A percentile compares a stretch with the other conserved stretches of the same genome.
phyloP scores from a whole-genome alignment of 371 early-diverging fungal species.

The Rhizomucor pusillus region DNA sequence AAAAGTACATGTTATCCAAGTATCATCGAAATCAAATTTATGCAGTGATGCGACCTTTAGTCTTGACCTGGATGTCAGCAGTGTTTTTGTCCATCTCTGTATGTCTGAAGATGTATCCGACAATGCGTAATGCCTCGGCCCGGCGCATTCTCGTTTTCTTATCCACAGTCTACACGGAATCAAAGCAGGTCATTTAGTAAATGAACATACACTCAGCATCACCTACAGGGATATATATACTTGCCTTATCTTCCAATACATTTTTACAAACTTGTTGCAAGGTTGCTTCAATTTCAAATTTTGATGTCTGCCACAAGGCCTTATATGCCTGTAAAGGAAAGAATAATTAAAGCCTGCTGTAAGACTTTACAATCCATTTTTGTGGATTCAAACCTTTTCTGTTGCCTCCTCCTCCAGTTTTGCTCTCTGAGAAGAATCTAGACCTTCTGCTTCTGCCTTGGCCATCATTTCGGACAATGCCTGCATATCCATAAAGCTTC shows the following conservation, averaged over 20 bases:
- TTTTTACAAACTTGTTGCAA: slow-evolving; percentile 88
- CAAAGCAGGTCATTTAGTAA: neutral
- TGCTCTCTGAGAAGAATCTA: slow-evolving; percentile 62
- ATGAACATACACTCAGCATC: neutral
- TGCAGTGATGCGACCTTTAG: slow-evolving; percentile 7
- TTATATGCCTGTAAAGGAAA: slow-evolving; percentile 66
- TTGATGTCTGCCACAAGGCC: slow-evolving; percentile 92
- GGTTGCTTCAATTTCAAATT: slow-evolving; percentile 86
- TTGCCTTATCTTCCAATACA: slow-evolving; percentile 56
- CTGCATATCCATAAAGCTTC: slow-evolving; percentile 89
- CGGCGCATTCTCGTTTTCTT: slow-evolving; percentile 33
- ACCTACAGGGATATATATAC: no score
- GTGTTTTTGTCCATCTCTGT: slow-evolving; percentile 38
- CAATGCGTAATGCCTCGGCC: slow-evolving; percentile 45
- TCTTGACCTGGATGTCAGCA: slow-evolving; percentile 26
- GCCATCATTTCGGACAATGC: slow-evolving; percentile 79
- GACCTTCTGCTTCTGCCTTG: slow-evolving; percentile 80
- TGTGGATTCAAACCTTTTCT: slow-evolving; percentile 42
- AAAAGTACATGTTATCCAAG: no score
- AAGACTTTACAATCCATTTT: no score
- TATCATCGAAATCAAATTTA: no score
- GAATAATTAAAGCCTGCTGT: no score
- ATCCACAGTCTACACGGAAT: slow-evolving; percentile 24
- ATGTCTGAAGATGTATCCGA: slow-evolving; percentile 48
- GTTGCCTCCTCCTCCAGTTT: slow-evolving; percentile 74